Base-by-base conservation (phyloP, 2,329 filamentous ascomycete genomes). In the Dactylellina leptospora region DNA sequence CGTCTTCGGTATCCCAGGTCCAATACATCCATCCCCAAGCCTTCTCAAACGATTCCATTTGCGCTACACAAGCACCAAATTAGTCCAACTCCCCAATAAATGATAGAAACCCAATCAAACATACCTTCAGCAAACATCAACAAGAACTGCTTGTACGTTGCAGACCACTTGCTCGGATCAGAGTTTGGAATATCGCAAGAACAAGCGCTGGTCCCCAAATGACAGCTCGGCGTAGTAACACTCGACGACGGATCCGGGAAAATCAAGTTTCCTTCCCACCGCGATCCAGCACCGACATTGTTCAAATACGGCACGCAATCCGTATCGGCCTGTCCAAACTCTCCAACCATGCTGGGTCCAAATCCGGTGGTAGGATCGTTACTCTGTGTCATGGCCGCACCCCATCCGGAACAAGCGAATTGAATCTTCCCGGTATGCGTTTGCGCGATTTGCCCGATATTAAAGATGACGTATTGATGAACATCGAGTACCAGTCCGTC, bases 21-120 rank as follows among this genome's bases (percentile, higher is more conserved):
- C 95, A 99, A 81, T 99, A 99, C 82, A 96, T 97, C 95, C 95
- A 99, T 51, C 95, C 95, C 89, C 90, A 95, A 4, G 91, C 92
- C 74, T 89, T 88, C 80, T 97, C 93, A 78, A 97, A 99, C 69
- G 88, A 91, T 76, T 89, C 85, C 91, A 99, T 99, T 82, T 99
- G 95, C 59, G 93, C 95, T 77, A 22, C 11, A 40, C 22, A 25
- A 62, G 38, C 33, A 3, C 16, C 60, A 13, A 58, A 33, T 63
- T 47, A 59, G 33, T 33, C 42, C 42, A 54, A 1, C 10, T 8
- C 23, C 11, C 23, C 27, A 36, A 40, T 25, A 10, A 45, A 22
- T 8, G 6, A 44, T 16, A 44, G 25, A n/a, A 44, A 18, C 48
- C 18, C 33, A 40, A 11, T n/a, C 40, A 70, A 40, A 68, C 64